Conservation (phyloP, 2,329 filamentous ascomycete genomes). For the Alternaria alternata region DNA sequence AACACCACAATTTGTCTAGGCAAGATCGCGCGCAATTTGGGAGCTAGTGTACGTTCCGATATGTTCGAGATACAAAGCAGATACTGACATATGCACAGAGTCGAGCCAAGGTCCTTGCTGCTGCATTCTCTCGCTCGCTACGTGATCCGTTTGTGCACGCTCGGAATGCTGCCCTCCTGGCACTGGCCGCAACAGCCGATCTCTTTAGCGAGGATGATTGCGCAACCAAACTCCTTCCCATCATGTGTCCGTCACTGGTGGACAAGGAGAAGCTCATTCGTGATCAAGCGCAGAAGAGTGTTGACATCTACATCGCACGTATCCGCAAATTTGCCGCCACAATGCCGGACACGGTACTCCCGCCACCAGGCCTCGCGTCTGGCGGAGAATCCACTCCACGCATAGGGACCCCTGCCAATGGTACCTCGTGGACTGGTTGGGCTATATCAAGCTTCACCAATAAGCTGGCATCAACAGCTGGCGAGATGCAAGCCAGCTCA, state of each 20-base stretch:
- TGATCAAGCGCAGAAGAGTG: conserved; percentile 87
- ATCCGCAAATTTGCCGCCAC: conserved; percentile 78
- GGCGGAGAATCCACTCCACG: conserved; percentile 65
- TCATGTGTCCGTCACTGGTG: conserved; percentile 82
- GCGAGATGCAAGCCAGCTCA: conserved; percentile 75
- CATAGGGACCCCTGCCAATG: conserved; percentile 80
- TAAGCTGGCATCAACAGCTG: conserved; percentile 82
- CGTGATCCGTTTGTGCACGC: conserved; percentile 95
- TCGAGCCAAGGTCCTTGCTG: conserved; percentile 87
- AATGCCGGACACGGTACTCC: conserved; percentile 82
- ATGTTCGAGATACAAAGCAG: not conserved
- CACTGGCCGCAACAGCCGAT: conserved; percentile 84
- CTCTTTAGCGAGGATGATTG: conserved; percentile 90
- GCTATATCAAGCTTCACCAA: conserved; percentile 99
- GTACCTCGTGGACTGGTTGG: conserved; percentile 88
- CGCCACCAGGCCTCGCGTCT: conserved; percentile 65
- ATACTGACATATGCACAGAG: conserved; percentile 59
- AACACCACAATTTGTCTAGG: conserved; percentile 98
- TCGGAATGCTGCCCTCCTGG: conserved; percentile 86
- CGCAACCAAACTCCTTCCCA: conserved; percentile 81
- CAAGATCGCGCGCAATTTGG: conserved; percentile 91
- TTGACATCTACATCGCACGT: conserved; percentile 84
- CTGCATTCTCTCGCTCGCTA: conserved; percentile 87
- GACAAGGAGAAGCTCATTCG: conserved; percentile 96
- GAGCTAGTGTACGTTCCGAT: conserved; percentile 59